Conservation (phyloP, 1,139 yeast species). For the Diutina catenulata region DNA sequence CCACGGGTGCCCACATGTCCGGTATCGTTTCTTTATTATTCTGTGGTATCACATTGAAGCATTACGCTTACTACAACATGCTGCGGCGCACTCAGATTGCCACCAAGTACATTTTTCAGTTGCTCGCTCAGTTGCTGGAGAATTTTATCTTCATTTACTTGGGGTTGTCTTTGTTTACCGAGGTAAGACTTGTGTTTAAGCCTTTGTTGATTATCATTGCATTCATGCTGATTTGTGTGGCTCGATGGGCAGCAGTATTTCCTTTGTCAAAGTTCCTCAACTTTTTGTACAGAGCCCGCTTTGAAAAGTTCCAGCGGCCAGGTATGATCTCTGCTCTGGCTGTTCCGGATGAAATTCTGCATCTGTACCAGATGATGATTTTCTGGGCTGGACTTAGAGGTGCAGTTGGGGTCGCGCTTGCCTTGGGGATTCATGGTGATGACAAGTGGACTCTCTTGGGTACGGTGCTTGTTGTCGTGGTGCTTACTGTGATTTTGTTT, state of each 20-base stretch:
- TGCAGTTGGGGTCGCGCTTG: conserved; percentile 98
- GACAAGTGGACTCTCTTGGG: conserved; percentile 83
- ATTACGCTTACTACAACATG: conserved; percentile 96
- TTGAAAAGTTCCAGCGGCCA: conserved; percentile 23
- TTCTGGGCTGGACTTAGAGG: conserved; percentile 99
- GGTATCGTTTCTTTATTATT: conserved; percentile 92
- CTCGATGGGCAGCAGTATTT: conserved; percentile 96
- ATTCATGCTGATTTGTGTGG: conserved; percentile 80
- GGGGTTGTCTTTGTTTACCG: conserved; percentile 90
- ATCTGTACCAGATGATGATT: conserved; percentile 95
- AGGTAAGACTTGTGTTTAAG: conserved; percentile 88
- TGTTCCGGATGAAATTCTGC: conserved; percentile 84
- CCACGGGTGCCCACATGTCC: conserved; percentile 98
- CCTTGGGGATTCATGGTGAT: conserved; percentile 95
- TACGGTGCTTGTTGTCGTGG: conserved; percentile 93
- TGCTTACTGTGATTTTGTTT: conserved; percentile 85
- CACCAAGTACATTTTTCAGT: conserved; percentile 85
- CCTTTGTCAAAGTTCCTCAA: conserved; percentile 82
- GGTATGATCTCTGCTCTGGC: conserved; percentile 31
- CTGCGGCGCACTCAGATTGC: conserved; percentile 95
- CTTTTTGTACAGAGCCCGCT: conserved; percentile 56
- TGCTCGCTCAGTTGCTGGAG: conserved; percentile 89
- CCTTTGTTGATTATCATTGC: conserved; percentile 88
- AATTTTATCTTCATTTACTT: conserved; percentile 93
- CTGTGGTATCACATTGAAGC: conserved; percentile 94